Base-by-base conservation (phyloP, 495 filamentous ascomycete genomes). In the Viridothelium virens region DNA sequence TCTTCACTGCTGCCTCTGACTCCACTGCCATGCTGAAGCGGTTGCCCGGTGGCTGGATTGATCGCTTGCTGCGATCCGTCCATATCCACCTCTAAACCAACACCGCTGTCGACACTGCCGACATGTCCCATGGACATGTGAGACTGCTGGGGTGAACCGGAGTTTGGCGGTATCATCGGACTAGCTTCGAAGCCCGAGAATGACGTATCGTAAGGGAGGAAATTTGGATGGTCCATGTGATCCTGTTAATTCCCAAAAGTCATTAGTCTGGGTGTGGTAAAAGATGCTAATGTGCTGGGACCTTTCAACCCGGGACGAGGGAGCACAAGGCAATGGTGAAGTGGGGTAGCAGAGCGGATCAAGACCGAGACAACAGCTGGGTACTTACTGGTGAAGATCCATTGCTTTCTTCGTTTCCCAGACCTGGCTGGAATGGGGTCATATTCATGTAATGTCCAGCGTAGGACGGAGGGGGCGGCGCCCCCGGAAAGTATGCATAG, bases 1-100 rank as follows among this genome's bases (percentile, higher is more conserved):
- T 88, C 85, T 62, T 88, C 85, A 66, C 85, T 87, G 68, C 77
- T 78, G 50, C 67, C 33, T 65, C 62, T 11, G 34, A 61, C n/a
- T 65, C 64, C 46, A 56, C 36, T 59, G 53, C 53, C 31, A 36
- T 33, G 10, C 53, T 59, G 11, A 7, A 59, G 53, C 31, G 18
- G 53, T 36, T 59, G 53, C 14, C 53, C 53, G 7, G 53, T 59
- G 9, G 53, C 53, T 34, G 53, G 53, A 36, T 59, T 59, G 11
- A 59, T 59, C 10, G 18, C 25, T 59, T 59, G 53, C 14, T 59
- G 53, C 36, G 53, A 59, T 36, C 53, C 53, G 31, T 59, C 53
- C 25, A 59, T 38, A 37, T 71, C 67, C 65, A 69, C 66, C 12
- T 71, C 69, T 31, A 71, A 25, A 1, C 46, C 65, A 16, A 69